Conservation (phyloP, 257 asterid species). For the Fraxinus americana region DNA sequence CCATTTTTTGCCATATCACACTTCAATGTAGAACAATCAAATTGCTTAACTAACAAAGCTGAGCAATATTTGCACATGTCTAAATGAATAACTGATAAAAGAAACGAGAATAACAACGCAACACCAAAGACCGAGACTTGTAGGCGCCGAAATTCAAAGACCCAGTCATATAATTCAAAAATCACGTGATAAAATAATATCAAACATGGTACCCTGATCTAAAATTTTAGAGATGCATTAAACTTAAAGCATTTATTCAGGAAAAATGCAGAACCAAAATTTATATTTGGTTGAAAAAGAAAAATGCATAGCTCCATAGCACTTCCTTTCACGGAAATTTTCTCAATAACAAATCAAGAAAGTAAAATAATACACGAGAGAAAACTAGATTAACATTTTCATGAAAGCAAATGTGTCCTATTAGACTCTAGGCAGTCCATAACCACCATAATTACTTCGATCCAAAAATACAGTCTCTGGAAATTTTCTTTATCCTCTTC, state of each 20-base stretch:
- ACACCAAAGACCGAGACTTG: background rate
- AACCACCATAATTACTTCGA: background rate
- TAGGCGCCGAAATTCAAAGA: background rate
- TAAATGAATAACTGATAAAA: background rate
- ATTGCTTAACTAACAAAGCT: background rate
- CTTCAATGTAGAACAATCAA: background rate
- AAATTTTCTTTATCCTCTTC: background rate
- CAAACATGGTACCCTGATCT: too few relatives aligned
- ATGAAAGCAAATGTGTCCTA: background rate
- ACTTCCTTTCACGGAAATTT: background rate
- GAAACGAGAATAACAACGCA: background rate
- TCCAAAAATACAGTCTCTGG: background rate
- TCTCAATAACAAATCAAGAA: background rate
- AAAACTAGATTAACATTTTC: background rate
- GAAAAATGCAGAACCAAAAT: slow-evolving; percentile 5
- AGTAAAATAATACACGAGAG: background rate
- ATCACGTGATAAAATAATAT: background rate
- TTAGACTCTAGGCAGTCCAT: background rate
- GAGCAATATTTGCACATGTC: background rate
- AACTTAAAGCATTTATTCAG: too few relatives aligned
- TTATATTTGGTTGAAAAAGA: slow-evolving; percentile 11
- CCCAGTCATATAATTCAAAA: slow-evolving; percentile 1
- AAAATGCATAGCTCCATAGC: background rate
- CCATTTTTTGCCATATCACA: background rate
- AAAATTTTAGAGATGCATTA: too few relatives aligned